Conservation (phyloP, 805 yeast species). For the Schizosaccharomyces cryophilus region DNA sequence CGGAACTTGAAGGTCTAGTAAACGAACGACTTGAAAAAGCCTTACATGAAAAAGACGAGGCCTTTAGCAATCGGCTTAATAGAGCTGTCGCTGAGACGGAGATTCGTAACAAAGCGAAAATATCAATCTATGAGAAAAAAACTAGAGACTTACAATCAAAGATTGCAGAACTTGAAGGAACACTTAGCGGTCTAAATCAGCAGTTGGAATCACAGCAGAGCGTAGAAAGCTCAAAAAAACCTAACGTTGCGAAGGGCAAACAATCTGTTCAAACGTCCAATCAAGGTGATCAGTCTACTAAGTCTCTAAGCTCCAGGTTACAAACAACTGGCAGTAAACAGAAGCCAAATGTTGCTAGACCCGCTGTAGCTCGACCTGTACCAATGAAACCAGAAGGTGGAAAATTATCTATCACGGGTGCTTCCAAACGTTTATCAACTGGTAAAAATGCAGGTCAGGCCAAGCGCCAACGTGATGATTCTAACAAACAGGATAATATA, state of each 20-base stretch:
- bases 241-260: background rate
- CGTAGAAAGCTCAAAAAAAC: background rate
- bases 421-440: background rate
- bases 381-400: background rate
- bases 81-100: background rate
- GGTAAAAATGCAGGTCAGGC: background rate
- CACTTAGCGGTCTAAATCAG: background rate
- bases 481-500: background rate
- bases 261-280: background rate
- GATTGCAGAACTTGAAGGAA: background rate
- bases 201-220: background rate
- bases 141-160: background rate
- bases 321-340: background rate
- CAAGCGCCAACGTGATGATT: background rate
- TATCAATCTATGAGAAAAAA: background rate
- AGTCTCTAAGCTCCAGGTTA: background rate
- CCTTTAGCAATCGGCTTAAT: background rate
- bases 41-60: background rate
- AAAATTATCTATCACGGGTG: background rate
- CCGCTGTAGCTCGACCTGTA: background rate
- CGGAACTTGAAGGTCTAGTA: background rate
- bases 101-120: background rate
- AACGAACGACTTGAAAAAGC: background rate
- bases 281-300: background rate
- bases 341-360: background rate